Percentiles rank a stretch among this genome's conserved stretches.
These are phyloP conservation scores for Phyllostachys edulis DNA, from an alignment of 176 grass and related monocot genomes.

Conservation along the genomic window DNA sequence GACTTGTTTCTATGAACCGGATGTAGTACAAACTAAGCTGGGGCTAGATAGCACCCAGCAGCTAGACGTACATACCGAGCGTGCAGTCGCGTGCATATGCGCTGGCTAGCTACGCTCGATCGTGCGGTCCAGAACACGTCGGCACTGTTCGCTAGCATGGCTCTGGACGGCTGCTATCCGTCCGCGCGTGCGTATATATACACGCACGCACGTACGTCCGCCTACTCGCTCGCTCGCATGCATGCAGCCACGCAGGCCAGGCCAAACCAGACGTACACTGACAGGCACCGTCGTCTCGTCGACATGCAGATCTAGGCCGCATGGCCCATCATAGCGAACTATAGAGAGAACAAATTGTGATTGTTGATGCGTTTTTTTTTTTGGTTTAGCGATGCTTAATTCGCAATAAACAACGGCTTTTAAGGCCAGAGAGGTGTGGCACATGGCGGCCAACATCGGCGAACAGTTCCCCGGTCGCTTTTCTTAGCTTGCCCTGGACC, in stretches of 20 bases:
- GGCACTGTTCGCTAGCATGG: background rate
- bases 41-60: background rate
- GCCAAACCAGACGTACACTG: background rate
- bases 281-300: background rate
- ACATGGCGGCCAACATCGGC: slow-evolving; percentile 5
- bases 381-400: background rate
- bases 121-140: background rate
- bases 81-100: background rate
- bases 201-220: too few species aligned
- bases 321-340: too few species aligned
- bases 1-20: too few species aligned
- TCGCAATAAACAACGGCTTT: slow-evolving; percentile 23
- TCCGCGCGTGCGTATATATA: too few species aligned
- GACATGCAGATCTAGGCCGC: background rate
- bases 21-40: background rate
- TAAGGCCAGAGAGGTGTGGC: slow-evolving; percentile 13
- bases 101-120: background rate
- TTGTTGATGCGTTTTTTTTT: background rate
- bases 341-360: background rate
- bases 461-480: background rate
- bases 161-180: slow-evolving; percentile 6
- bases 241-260: background rate
- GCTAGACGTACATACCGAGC: background rate
- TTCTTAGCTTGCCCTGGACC: background rate
- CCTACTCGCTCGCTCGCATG: background rate